Base-by-base conservation (phyloP, 2,329 filamentous ascomycete species). In the Colletotrichum cordylinicola region DNA sequence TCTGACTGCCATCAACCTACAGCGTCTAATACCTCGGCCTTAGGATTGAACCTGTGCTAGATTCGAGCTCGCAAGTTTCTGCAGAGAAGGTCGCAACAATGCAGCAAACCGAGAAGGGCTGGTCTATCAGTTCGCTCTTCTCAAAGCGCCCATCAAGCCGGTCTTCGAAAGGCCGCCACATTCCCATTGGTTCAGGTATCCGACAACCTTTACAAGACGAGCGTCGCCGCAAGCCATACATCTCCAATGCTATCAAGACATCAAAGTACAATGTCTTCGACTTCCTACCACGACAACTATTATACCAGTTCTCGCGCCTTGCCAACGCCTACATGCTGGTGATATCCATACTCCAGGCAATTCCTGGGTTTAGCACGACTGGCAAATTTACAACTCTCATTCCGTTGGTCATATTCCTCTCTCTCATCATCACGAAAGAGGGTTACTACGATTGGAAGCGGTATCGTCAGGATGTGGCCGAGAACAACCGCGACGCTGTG, bases 251-350 rank as follows among this genome's bases (percentile, higher is more conserved):
- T 78, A 96, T 98, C 78, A 92, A 95, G 56, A 96, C 94, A 1
- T 95, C 94, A 77, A 92, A 95, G 65, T 98, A 98, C 83, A 97
- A 93, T 21, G 84, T 94, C 4, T 95, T 93, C 89, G 94, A 96
- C 83, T 98, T 98, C 83, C 84, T 98, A n/a, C 95, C 95, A 4
- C 94, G 95, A 77, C 95, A 98, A 82, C 83, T 98, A 15, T 89
- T 96, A 75, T 96, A 95, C 69, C 95, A 98, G 81, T 97, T 97
- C 82, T 94, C 94, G 9, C 94, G 96, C 77, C 86, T 98, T 58
- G 94, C 94, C 79, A 98, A 98, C 84, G 96, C 98, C 81, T 91
- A 98, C 84, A 98, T 98, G 83, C 88, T 98, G 72, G 92, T 94
- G 79, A 92, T 98, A 78, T 94, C 95, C 52, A 93, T 98, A 77